Evolutionary conservation across 1,139 yeast genomes (phyloP), one percentile per base, ranked within the genome.

Genomic region (Candida tunisiensis): DNA sequence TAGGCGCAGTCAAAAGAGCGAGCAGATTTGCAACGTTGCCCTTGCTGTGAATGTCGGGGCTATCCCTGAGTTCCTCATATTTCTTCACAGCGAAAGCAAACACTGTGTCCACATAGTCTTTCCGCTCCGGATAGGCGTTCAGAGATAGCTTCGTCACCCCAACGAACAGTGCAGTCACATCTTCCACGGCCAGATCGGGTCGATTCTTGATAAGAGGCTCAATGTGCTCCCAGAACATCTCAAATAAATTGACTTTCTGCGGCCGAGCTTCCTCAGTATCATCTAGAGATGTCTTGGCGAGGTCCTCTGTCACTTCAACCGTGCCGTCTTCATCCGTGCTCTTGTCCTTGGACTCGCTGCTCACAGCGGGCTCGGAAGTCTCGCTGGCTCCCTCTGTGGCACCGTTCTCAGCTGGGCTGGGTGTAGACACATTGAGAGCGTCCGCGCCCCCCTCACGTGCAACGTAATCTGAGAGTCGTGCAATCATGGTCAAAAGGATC

Each of bases 401-500:
- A 16, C 17, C 35, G 5, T n/a, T 8, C n/a, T 19, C 11, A 19
- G 21, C 37, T 29, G 19, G 13, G 19, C 24, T 8, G 32, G n/a
- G n/a, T n/a, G n/a, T n/a, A n/a, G n/a, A n/a, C n/a, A n/a, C n/a
- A n/a, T n/a, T 21, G 3, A 27, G 30, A 6, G 25, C 30, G 13
- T 28, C 25, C 7, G 24, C 20, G 9, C 11, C 11, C 29, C 33
- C 43, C 28, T 51, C 50, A 13, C 53, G 39, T 4, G 45, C 53
- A 8, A 57, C 60, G 43, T 62, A 79, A 19, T 67, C 71, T 4
- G 80, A 65, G 33, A 88, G 61, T 32, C 95, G 64, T 26, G 77
- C 77, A 31, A 85, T 69, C 42, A 88, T 58, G 1, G 85, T 66
- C 15, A 68, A 53, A 14, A 83, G 62, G 26, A 85, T 65, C 35